Conservation (phyloP, 2,329 filamentous ascomycete species). For the Didymella glomerata region DNA sequence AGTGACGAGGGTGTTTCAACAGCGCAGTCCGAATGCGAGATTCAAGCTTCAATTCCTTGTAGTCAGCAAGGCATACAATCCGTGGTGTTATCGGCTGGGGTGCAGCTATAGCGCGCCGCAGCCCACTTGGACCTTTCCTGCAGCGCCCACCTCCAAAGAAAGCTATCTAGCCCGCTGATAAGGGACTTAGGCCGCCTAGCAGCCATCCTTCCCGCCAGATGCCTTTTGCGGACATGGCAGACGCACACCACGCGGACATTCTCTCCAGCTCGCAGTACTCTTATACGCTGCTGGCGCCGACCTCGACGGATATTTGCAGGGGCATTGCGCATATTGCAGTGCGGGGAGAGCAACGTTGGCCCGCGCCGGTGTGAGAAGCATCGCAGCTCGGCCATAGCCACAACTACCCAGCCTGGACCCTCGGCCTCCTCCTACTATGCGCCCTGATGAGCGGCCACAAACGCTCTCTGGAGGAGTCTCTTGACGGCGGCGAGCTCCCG, state of each 20-base stretch:
- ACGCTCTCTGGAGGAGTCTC: slow-evolving; percentile 50
- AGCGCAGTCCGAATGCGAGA: neutral
- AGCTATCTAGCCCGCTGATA: slow-evolving; percentile 23
- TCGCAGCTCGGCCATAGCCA: neutral
- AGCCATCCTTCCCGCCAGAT: slow-evolving; percentile 13
- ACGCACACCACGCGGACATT: slow-evolving; percentile 4
- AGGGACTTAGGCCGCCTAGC: slow-evolving; percentile 18
- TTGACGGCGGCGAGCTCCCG: slow-evolving; percentile 44
- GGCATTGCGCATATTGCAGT: neutral
- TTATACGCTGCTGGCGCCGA: neutral
- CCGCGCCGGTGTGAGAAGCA: neutral
- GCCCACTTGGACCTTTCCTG: neutral
- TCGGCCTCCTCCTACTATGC: slow-evolving; percentile 40
- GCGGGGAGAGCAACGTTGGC: neutral
- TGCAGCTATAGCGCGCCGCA: neutral
- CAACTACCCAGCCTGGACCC: slow-evolving; percentile 12
- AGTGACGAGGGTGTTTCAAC: neutral
- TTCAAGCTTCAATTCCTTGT: neutral
- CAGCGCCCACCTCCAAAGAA: neutral
- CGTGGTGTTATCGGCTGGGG: neutral
- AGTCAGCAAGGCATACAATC: neutral
- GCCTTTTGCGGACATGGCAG: slow-evolving; percentile 33
- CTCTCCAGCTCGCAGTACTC: neutral
- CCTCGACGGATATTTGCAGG: neutral
- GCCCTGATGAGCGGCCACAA: slow-evolving; percentile 52